Evolutionary conservation across 129 eudicot species (phyloP).

Genomic region (Daucus carota): DNA sequence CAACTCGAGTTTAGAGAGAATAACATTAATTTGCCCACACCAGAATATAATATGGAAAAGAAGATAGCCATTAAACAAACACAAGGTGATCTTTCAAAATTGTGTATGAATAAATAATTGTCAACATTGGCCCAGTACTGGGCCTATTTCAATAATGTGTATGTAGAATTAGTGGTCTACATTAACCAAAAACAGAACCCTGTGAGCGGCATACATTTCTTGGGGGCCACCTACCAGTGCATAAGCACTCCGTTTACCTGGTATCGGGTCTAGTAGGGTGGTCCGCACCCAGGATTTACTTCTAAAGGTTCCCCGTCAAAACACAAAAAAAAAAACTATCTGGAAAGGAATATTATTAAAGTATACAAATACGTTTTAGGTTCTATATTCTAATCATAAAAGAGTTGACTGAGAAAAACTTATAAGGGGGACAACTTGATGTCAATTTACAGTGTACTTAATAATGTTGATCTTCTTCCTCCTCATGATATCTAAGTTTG

Average conservation of each 20-base stretch:
- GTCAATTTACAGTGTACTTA: background rate
- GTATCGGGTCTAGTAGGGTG: no score
- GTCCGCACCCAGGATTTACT: no score
- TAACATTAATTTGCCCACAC: background rate
- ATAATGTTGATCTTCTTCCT: background rate
- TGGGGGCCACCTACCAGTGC: no score
- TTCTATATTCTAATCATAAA: background rate
- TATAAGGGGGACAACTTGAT: background rate
- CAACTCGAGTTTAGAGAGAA: constrained; percentile 7
- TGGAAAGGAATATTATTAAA: background rate
- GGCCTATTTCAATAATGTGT: background rate
- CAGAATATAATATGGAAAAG: background rate
- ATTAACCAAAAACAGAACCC: background rate
- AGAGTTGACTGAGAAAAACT: background rate
- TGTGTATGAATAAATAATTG: background rate
- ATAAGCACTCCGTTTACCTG: no score
- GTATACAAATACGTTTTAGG: background rate
- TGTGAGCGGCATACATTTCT: no score
- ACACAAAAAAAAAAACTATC: no score
- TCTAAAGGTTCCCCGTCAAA: no score
- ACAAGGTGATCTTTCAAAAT: background rate
- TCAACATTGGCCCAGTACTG: background rate
- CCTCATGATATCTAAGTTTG: background rate
- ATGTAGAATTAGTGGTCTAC: background rate
- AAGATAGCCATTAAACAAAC: background rate